These are phyloP conservation scores for Mycena amicta DNA, from an alignment of 768 basidiomycete species.

Conservation along the genomic window DNA sequence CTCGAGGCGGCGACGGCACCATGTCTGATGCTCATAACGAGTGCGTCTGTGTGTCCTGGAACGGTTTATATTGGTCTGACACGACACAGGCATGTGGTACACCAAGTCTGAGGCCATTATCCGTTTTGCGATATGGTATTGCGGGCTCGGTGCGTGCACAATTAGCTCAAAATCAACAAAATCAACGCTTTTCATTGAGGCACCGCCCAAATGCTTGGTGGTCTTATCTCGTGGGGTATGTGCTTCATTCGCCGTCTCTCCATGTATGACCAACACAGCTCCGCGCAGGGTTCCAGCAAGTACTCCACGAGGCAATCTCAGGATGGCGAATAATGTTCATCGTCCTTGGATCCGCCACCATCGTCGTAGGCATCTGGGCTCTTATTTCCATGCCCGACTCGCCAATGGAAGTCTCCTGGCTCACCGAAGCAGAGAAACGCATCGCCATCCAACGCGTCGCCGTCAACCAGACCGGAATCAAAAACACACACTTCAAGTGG, in stretches of 20 bases:
- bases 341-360: constrained; percentile 14
- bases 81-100: constrained; percentile 15
- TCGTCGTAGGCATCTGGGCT: constrained; percentile 11
- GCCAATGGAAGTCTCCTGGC: constrained; percentile 20
- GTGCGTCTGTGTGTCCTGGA: not conserved
- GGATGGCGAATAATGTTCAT: constrained; percentile 24
- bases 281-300: constrained; percentile 19
- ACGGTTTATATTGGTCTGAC: not conserved
- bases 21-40: constrained; percentile 20
- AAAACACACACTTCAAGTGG: constrained; percentile 27
- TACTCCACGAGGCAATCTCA: constrained; percentile 13
- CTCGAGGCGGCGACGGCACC: constrained; percentile 21
- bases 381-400: constrained; percentile 18
- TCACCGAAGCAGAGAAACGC: constrained; percentile 19
- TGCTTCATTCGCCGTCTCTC: not conserved
- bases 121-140: constrained; percentile 22
- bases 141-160: constrained; percentile 10
- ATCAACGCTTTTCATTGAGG: no score
- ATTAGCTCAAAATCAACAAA: not conserved
- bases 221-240: constrained; percentile 19
- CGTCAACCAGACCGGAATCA: constrained; percentile 26
- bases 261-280: not conserved
- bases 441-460: constrained; percentile 19
- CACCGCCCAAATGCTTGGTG: constrained; percentile 18
- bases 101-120: constrained; percentile 19